Conservation (phyloP, 2,329 filamentous ascomycete genomes). For the Drechslerella dactyloides region DNA sequence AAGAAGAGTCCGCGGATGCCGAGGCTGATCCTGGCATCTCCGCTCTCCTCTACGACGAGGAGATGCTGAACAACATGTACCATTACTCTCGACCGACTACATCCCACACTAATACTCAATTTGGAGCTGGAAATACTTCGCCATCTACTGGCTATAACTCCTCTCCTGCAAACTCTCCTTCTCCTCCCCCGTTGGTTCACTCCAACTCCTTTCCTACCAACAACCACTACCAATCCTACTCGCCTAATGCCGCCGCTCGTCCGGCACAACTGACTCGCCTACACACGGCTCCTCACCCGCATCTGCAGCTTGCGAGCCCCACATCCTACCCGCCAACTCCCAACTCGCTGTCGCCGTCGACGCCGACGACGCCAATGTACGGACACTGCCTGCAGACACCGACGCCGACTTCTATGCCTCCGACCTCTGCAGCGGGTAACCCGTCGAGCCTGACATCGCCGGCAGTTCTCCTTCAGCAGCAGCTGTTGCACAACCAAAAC, state of each 20-base stretch:
- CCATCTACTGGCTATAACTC: constrained; percentile 43
- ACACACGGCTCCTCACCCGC: constrained; percentile 43
- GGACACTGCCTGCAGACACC: constrained; percentile 44
- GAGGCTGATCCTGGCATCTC: constrained; percentile 45
- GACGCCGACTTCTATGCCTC: constrained; percentile 48
- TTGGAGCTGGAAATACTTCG: constrained; percentile 37
- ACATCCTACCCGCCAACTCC: constrained; percentile 49
- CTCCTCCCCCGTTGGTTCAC: constrained; percentile 47
- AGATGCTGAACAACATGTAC: constrained; percentile 50
- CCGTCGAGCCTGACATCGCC: constrained; percentile 42
- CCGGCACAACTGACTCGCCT: constrained; percentile 40
- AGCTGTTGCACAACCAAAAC: constrained; percentile 47
- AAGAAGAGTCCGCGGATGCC: constrained; percentile 38
- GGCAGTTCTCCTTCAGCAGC: constrained; percentile 47
- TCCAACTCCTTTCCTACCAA: constrained; percentile 44
- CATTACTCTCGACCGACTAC: constrained; percentile 47
- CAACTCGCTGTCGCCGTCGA: constrained; percentile 45
- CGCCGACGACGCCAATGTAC: constrained; percentile 50
- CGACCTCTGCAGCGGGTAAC: constrained; percentile 44
- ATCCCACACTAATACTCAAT: constrained; percentile 43
- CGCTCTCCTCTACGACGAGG: constrained; percentile 48
- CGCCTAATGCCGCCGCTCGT: constrained; percentile 41
- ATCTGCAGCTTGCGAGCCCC: constrained; percentile 35
- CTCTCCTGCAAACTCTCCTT: constrained; percentile 47
- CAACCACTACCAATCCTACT: constrained; percentile 36